phyloP scores from a whole-genome alignment of 805 yeast genomes.

The Metschnikowia santaceciliae region DNA sequence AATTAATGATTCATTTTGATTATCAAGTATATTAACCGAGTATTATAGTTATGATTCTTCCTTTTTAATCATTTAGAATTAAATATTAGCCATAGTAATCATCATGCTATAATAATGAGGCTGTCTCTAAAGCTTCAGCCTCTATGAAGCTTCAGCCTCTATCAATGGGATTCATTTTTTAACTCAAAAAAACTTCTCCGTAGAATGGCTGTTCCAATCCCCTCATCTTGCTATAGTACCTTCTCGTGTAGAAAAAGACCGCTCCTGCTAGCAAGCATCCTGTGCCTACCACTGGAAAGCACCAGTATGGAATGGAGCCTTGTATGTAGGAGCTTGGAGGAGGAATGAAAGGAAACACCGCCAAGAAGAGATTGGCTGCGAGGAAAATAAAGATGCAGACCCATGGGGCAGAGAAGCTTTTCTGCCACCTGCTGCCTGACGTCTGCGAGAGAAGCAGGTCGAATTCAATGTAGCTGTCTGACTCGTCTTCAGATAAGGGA shows the following conservation, averaged over 20 bases:
- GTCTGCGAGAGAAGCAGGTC: constrained; percentile 14
- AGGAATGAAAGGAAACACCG: constrained; percentile 54
- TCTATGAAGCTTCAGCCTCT: too few species aligned
- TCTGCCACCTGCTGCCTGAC: background rate
- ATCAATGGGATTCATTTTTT: too few species aligned
- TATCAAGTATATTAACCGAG: too few species aligned
- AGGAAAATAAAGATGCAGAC: constrained; percentile 36
- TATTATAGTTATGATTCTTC: too few species aligned
- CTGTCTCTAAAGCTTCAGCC: too few species aligned
- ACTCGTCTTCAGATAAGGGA: constrained; percentile 5
- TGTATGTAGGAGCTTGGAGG: constrained; percentile 37
- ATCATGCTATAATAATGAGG: too few species aligned
- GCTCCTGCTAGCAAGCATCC: constrained; percentile 43
- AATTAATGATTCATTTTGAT: too few species aligned
- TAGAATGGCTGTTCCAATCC: constrained; percentile 14
- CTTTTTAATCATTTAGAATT: too few species aligned
- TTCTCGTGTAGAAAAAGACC: constrained; percentile 19
- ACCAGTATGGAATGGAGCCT: constrained; percentile 47
- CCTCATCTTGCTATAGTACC: constrained; percentile 6
- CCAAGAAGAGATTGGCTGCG: constrained; percentile 45
- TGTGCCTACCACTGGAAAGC: constrained; percentile 54
- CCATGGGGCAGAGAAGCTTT: constrained; percentile 27
- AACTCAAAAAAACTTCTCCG: constrained; percentile 12
- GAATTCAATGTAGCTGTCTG: constrained; percentile 16
- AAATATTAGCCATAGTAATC: too few species aligned